Conservation (phyloP, 192 early-diverging fungal species). For the Coemansia sp. region DNA sequence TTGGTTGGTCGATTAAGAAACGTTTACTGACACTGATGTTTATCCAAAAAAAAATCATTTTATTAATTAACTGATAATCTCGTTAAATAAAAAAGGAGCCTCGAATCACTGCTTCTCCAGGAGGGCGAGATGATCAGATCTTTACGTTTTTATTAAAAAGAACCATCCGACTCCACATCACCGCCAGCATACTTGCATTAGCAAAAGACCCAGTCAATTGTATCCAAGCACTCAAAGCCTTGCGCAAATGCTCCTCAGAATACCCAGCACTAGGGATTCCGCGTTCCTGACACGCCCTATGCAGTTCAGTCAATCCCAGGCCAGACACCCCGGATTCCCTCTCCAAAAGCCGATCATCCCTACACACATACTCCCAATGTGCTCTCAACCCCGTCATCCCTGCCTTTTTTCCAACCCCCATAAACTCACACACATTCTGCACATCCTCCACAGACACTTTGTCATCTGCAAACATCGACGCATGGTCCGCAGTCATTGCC, state of each 20-base stretch:
- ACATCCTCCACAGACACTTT: constrained; percentile 7
- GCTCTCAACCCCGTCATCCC: constrained; percentile 6
- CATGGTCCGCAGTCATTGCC: neutral
- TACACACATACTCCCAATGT: constrained; percentile 18
- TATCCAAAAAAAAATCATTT: too few relatives aligned
- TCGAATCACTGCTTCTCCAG: neutral
- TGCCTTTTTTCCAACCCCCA: constrained; percentile 8
- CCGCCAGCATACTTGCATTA: constrained; percentile 15
- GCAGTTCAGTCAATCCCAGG: constrained; percentile 30
- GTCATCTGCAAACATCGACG: constrained; percentile 13
- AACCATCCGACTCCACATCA: constrained; percentile 42
- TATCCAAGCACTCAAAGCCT: constrained; percentile 25
- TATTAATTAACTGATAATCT: too few relatives aligned
- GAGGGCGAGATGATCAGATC: too few relatives aligned
- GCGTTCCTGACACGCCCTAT: constrained; percentile 43
- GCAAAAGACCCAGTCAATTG: constrained; percentile 1
- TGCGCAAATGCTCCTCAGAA: constrained; percentile 14
- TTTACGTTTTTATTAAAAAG: constrained; percentile 16
- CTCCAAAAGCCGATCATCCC: constrained; percentile 27
- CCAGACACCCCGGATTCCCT: constrained; percentile 20
- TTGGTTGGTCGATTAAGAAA: too few relatives aligned
- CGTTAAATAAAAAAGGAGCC: neutral
- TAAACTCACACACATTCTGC: constrained; percentile 19
- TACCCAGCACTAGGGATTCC: constrained; percentile 33
- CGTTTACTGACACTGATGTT: too few relatives aligned